A percentile compares a stretch with the other conserved stretches of the same genome.
Evolutionary conservation across 257 asterid genomes (phyloP).

Genomic region (Nicotiana undulata): DNA sequence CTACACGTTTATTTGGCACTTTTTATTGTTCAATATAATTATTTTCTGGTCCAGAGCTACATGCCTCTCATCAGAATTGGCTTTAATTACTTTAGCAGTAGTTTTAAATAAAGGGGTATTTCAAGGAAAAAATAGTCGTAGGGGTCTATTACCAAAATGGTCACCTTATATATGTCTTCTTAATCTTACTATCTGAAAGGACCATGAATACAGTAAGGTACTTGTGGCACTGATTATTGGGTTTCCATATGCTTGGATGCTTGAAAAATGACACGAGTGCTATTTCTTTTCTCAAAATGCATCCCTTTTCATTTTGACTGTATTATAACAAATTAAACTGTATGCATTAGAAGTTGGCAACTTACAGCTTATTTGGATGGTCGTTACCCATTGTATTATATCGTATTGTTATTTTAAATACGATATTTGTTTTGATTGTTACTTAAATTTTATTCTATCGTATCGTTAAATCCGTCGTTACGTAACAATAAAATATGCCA

Average conservation of each 20-base stretch:
- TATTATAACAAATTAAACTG: neutral
- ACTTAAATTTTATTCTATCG: no score
- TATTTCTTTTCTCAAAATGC: no score
- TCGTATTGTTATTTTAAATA: no score
- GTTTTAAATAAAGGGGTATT: neutral
- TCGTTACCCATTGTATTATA: no score
- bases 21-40: neutral
- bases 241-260: neutral
- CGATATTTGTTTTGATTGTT: no score
- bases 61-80: neutral
- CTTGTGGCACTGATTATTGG: neutral
- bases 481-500: no score
- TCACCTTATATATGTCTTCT: neutral
- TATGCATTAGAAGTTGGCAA: neutral
- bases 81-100: no score
- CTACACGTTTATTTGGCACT: neutral
- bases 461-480: no score
- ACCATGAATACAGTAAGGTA: neutral
- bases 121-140: neutral
- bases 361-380: no score
- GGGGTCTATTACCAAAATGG: neutral
- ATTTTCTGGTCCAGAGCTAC: neutral
- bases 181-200: neutral
- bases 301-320: neutral
- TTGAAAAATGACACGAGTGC: no score